Base-by-base conservation (phyloP, 1,139 yeast genomes). In the Yamadazyma friedrichii region DNA sequence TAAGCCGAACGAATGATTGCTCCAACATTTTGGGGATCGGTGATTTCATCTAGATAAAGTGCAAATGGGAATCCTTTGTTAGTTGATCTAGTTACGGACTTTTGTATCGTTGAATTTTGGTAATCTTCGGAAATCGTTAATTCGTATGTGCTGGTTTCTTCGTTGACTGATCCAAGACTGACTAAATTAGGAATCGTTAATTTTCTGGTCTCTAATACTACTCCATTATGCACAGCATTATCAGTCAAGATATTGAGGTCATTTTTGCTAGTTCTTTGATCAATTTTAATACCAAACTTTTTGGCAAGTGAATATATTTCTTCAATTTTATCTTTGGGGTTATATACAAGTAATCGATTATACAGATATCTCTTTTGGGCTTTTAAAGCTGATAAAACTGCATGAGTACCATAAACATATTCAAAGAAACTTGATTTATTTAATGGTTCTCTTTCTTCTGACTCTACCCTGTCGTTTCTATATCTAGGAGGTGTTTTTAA, bases 1-100 rank as follows among this genome's bases (percentile, higher is more conserved):
- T 81, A 86, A 0, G 95, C 94, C 1, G 91, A 78, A 55, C 98
- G 70, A 26, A 88, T 63, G 36, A 91, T 81, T 27, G 95, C 95
- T 2, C 98, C 98, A 52, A 88, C 70, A 56, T 91, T 91, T 58
- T 88, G 95, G 0, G 97, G 95, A 57, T 91, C 97, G 4, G 89
- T 82, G 39, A 91, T 74, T 46, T 87, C 91, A 60, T 89, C 97
- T 33, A 89, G 62, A 53, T 77, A 88, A 3, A 89, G 53, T 0
- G 93, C 96, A 13, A 89, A 55, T 0, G 96, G 95, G 51, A 66
- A 69, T 30, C 61, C 61, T 49, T 32, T 53, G 43, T 13, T 51
- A 37, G 24, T 49, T 9, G 38, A 24, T 37, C 62, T 44, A 10
- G 49, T 51, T 1, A 60, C 58, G 8, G 42, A 12, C 25, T 53